These are phyloP conservation scores for Xylariaceae sp. DNA, from an alignment of 2,329 filamentous ascomycete species.

Conservation along the genomic window DNA sequence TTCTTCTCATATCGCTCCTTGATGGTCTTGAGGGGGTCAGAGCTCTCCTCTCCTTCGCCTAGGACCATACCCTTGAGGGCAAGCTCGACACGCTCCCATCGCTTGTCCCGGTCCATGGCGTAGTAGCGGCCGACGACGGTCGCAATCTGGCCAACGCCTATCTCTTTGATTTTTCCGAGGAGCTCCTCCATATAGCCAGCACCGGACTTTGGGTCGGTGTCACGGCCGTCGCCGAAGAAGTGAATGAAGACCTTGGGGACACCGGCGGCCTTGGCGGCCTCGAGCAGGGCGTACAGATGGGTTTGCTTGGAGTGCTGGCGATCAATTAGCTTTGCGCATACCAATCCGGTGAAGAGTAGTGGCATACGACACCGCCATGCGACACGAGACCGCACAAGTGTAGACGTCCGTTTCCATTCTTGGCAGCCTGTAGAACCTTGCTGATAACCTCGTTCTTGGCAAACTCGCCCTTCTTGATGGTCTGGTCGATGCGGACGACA, in stretches of 20 bases:
- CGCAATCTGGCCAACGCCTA: conserved; percentile 81
- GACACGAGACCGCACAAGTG: conserved; percentile 91
- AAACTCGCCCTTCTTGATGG: conserved; percentile 80
- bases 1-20: conserved; percentile 81
- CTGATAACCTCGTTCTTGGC: conserved; percentile 73
- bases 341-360: neutral
- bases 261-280: conserved; percentile 82
- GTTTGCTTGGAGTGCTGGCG: conserved; percentile 83
- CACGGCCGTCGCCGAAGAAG: conserved; percentile 97
- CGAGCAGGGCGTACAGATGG: conserved; percentile 82
- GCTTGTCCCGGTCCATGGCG: conserved; percentile 99
- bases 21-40: conserved; percentile 81
- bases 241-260: conserved; percentile 95
- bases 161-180: conserved; percentile 73
- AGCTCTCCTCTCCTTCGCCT: conserved; percentile 82
- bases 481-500: conserved; percentile 91
- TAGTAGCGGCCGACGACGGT: conserved; percentile 96
- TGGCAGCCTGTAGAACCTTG: conserved; percentile 71
- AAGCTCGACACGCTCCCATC: conserved; percentile 91
- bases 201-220: conserved; percentile 95
- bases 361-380: conserved; percentile 79
- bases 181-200: conserved; percentile 84
- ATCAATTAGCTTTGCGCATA: conserved; percentile 9
- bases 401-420: conserved; percentile 84
- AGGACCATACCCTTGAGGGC: conserved; percentile 81